Percentiles rank a stretch among this genome's conserved stretches.
Evolutionary conservation across 371 early-diverging fungal genomes (phyloP).

Genomic region (Polyrhizophydium stewartii): DNA sequence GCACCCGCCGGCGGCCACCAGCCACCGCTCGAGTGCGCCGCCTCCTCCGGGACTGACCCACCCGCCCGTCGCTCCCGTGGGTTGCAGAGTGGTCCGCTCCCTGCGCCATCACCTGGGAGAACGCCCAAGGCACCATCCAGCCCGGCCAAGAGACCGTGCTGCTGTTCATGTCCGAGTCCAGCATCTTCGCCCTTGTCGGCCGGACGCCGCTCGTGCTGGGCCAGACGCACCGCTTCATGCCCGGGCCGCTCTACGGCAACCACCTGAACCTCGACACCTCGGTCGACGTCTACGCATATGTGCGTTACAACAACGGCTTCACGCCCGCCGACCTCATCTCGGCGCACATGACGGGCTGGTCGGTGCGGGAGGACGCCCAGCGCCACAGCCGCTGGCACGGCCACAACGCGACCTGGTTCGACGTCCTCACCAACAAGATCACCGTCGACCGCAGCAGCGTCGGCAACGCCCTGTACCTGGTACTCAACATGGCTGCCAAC

Average conservation of each 20-base stretch:
- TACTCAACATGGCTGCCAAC: slow-evolving; percentile 34
- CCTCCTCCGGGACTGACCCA: too few relatives aligned
- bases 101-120: slow-evolving; percentile 39
- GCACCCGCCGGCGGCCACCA: too few relatives aligned
- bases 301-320: slow-evolving; percentile 34
- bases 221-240: slow-evolving; percentile 33
- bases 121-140: slow-evolving; percentile 25
- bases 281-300: slow-evolving; percentile 37
- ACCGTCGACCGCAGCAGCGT: slow-evolving; percentile 40
- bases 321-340: slow-evolving; percentile 29
- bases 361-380: slow-evolving; percentile 37
- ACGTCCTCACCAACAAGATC: slow-evolving; percentile 44
- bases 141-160: slow-evolving; percentile 37
- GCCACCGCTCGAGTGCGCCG: too few relatives aligned
- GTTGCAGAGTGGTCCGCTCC: slow-evolving; percentile 43
- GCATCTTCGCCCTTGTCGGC: slow-evolving; percentile 32
- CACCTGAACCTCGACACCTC: slow-evolving; percentile 18
- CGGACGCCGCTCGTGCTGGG: slow-evolving; percentile 28
- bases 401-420: slow-evolving; percentile 41
- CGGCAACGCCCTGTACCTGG: slow-evolving; percentile 45
- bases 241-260: slow-evolving; percentile 24
- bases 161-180: slow-evolving; percentile 39
- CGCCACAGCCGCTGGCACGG: slow-evolving; percentile 46
- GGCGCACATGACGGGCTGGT: slow-evolving; percentile 37
- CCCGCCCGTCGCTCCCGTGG: too few relatives aligned